Evolutionary conservation across 163 green algal species (phyloP).

Genomic region (Scenedesmus sp.): DNA sequence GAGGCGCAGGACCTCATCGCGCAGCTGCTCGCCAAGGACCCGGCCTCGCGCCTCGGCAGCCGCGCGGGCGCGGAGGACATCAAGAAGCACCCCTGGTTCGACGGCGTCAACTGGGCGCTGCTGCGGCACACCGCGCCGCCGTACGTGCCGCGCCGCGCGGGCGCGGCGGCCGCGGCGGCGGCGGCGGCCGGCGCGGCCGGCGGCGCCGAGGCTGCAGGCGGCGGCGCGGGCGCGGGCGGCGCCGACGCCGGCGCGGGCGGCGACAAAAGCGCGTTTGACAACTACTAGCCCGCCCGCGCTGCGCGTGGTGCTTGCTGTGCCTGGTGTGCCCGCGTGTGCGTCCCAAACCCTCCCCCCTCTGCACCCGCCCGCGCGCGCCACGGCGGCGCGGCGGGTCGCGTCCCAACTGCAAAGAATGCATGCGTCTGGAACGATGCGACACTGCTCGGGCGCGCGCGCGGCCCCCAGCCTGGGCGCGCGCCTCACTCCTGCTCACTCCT

Average conservation of each 20-base stretch:
- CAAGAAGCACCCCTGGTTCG: conserved; percentile 95
- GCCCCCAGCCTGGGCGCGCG: no score
- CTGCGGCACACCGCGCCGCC: conserved; percentile 78
- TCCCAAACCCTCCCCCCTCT: no score
- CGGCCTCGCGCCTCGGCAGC: conserved; percentile 81
- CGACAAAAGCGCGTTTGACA: conserved; percentile 22
- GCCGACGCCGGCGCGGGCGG: not conserved
- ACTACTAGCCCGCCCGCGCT: no score
- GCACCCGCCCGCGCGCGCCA: no score
- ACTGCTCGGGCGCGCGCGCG: no score
- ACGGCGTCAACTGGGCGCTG: conserved; percentile 91
- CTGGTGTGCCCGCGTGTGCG: no score
- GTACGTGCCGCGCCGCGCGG: conserved; percentile 61
- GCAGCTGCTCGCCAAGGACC: conserved; percentile 84
- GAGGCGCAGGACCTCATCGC: conserved; percentile 74
- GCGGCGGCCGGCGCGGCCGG: conserved; percentile 10
- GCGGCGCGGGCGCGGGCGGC: not conserved
- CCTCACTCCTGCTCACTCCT: no score
- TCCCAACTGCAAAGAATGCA: no score
- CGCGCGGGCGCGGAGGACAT: conserved; percentile 92
- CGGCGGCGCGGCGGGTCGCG: no score
- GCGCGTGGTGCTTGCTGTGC: no score
- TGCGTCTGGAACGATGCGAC: no score
- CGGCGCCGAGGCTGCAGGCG: not conserved
- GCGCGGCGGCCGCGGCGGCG: not conserved